Base-by-base conservation (phyloP, 2,329 filamentous ascomycete genomes). In the Hymenoscyphus fraxineus region DNA sequence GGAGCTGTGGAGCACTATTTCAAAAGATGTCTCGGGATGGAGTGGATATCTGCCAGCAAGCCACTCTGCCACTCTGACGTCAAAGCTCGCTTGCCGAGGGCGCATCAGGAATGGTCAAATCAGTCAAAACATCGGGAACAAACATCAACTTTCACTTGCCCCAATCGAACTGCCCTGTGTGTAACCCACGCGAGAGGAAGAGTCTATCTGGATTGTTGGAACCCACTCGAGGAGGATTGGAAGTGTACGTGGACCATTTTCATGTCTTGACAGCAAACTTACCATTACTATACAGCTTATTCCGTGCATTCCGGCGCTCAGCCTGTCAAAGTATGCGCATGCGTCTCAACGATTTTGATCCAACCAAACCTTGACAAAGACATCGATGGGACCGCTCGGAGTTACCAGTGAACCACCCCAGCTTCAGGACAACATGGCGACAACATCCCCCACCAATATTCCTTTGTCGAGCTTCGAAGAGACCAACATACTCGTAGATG, bases 401-500 rank as follows among this genome's bases (percentile, higher is more conserved):
- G 22, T 22, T 54, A 19, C 4, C 47, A 10, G 19, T 54, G 47
- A 22, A 44, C 6, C 35, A 35, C n/a, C 40, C 40, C 40, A 44
- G n/a, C 13, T 58, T 22, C 13, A 38, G 35, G n/a, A 19, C 56
- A 40, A 38, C 35, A 54, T 39, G 44, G 27, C 40, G 27, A 60
- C 13, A 12, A 54, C 19, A n/a, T 31, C 59, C 6, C 32, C 27
- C 31, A 13, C 40, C 13, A 39, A 51, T 19, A 16, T 58, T 10
- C 9, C 47, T 9, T 27, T 27, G 7, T 54, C 19, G 47, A 54
- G 12, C 7, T 13, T 15, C 40, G 63, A 69, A 60, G 56, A 59
- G 13, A 57, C 64, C 41, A 62, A 64, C 47, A 66, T 68, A 27
- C 27, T 27, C 27, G 27, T 27, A n/a, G 65, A 64, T 15, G 68